A percentile compares a stretch with the other conserved stretches of the same genome.
Evolutionary conservation across 495 filamentous ascomycete genomes (phyloP).

Genomic region (Sabuloglossum arenarium): DNA sequence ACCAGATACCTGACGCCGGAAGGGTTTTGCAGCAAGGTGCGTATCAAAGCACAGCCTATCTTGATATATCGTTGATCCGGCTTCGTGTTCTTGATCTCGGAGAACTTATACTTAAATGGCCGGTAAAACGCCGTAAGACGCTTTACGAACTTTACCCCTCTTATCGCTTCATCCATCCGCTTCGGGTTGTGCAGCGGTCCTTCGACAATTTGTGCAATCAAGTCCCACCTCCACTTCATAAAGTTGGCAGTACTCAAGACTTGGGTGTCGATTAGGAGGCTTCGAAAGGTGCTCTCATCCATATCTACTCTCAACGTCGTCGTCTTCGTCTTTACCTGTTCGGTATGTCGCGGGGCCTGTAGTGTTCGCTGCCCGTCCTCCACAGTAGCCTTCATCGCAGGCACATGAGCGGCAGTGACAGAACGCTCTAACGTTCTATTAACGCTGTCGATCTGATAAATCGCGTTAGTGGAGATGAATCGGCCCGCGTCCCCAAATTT

Average conservation of each 20-base stretch:
- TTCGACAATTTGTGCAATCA: conserved; percentile 77
- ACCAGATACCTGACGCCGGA: conserved; percentile 72
- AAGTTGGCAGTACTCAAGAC: conserved; percentile 72
- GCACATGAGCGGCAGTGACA: not conserved
- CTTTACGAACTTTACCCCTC: conserved; percentile 87
- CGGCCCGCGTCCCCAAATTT: conserved; percentile 47
- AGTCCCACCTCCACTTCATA: conserved; percentile 91
- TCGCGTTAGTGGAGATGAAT: conserved; percentile 61
- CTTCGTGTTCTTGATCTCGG: conserved; percentile 66
- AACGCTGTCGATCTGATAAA: conserved; percentile 95
- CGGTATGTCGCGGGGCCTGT: not conserved
- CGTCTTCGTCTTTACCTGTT: not conserved
- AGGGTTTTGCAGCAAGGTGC: conserved; percentile 58
- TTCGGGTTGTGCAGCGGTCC: conserved; percentile 84
- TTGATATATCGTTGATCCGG: conserved; percentile 86
- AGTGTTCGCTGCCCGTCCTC: not conserved
- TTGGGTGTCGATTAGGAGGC: conserved; percentile 66
- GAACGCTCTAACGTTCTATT: conserved; percentile 85
- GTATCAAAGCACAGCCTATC: conserved; percentile 70
- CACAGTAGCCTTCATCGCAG: not conserved
- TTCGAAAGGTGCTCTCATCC: conserved; percentile 76
- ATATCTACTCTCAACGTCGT: conserved; percentile 36
- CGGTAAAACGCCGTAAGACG: conserved; percentile 84
- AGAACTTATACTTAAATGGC: conserved; percentile 91
- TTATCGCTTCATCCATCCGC: conserved; percentile 82